Conservation (phyloP, 2,329 filamentous ascomycete species). For the Trichophyton verrucosum region DNA sequence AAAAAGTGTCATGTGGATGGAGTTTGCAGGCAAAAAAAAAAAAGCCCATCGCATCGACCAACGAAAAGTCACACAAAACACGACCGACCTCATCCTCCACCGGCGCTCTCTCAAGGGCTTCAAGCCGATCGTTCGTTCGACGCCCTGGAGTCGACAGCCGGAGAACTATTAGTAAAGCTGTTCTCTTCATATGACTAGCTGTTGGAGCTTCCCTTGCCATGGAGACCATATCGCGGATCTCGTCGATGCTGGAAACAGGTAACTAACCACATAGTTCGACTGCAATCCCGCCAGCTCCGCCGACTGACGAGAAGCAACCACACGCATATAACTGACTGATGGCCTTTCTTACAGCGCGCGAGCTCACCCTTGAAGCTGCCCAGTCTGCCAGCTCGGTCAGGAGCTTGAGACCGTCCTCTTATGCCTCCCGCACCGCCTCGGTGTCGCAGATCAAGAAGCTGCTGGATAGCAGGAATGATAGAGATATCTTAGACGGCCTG, state of each 20-base stretch:
- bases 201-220: constrained; percentile 37
- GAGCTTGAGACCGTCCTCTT: constrained; percentile 39
- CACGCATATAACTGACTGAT: background rate
- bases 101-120: background rate
- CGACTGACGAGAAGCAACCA: background rate
- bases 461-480: constrained; percentile 82
- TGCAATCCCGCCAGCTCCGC: background rate
- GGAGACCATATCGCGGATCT: constrained; percentile 94
- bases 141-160: background rate
- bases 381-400: constrained; percentile 59
- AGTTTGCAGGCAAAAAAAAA: background rate
- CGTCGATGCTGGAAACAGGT: constrained; percentile 90
- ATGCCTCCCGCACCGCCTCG: constrained; percentile 54
- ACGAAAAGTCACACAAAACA: background rate
- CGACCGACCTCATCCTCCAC: no score
- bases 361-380: constrained; percentile 93
- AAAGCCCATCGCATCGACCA: background rate
- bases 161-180: background rate
- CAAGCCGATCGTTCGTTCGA: background rate
- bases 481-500: constrained; percentile 84
- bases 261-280: constrained; percentile 15
- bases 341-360: constrained; percentile 54
- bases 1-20: no score
- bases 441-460: constrained; percentile 85
- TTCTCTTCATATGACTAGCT: background rate